Conservation (phyloP, 2,329 filamentous ascomycete species). For the Aspergillus japonicus region DNA sequence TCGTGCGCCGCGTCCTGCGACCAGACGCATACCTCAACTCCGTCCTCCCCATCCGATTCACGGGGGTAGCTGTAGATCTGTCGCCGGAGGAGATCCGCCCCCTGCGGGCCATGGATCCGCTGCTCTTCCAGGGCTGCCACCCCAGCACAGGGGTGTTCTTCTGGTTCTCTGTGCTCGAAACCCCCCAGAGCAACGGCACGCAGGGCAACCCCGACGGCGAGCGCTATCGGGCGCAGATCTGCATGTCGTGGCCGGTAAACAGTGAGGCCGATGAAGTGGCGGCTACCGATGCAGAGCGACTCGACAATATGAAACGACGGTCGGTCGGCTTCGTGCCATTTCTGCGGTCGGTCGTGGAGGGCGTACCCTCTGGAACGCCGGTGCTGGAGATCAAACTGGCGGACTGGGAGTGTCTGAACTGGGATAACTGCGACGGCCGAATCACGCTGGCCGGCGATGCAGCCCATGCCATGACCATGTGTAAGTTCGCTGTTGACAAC, state of each 20-base stretch:
- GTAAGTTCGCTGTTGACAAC: too few relatives aligned
- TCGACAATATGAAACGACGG: constrained; percentile 43
- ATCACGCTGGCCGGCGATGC: constrained; percentile 34
- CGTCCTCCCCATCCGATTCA: constrained; percentile 24
- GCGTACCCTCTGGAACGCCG: constrained; percentile 27
- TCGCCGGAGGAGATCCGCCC: constrained; percentile 57
- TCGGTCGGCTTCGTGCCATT: constrained; percentile 24
- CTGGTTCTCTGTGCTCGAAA: constrained; percentile 43
- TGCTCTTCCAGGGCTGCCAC: constrained; percentile 29
- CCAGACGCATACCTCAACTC: constrained; percentile 23
- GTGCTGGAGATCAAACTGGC: constrained; percentile 30
- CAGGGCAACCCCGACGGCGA: constrained; percentile 25
- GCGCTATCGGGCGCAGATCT: constrained; percentile 47
- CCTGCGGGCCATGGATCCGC: constrained; percentile 54
- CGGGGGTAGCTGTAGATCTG: constrained; percentile 30
- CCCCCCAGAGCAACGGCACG: constrained; percentile 39
- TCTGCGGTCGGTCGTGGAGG: constrained; percentile 23
- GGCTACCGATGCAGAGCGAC: constrained; percentile 28
- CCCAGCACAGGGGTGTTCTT: constrained; percentile 24
- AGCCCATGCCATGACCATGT: constrained; percentile 36
- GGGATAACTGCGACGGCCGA: constrained; percentile 31
- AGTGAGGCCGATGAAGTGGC: constrained; percentile 36
- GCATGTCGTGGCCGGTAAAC: constrained; percentile 48
- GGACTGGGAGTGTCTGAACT: constrained; percentile 30
- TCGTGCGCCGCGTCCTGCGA: constrained; percentile 23